A percentile compares a stretch with the other conserved stretches of the same genome.
Evolutionary conservation across 805 yeast genomes (phyloP).

Genomic region (Metschnikowia hibisci): DNA sequence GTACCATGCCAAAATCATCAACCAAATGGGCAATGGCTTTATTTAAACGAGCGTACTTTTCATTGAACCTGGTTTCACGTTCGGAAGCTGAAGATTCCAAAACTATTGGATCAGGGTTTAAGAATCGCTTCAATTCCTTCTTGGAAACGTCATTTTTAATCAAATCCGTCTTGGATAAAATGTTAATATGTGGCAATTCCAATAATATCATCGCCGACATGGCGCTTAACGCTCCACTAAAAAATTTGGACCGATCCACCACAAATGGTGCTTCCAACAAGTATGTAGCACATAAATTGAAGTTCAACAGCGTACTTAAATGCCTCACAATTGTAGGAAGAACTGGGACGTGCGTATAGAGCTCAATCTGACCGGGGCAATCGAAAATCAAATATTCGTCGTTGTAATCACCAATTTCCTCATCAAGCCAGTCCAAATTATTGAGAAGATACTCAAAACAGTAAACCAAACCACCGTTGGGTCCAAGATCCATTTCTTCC

Average conservation of each 20-base stretch:
- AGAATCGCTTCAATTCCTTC: constrained; percentile 73
- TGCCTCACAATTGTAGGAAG: constrained; percentile 87
- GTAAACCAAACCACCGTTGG: constrained; percentile 90
- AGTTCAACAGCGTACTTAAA: constrained; percentile 71
- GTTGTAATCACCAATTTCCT: constrained; percentile 91
- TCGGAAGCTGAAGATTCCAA: constrained; percentile 30
- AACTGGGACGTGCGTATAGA: constrained; percentile 91
- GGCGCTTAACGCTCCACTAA: constrained; percentile 92
- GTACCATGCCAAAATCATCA: constrained; percentile 99
- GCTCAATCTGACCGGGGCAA: constrained; percentile 96
- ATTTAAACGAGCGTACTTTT: constrained; percentile 67
- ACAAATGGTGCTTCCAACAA: constrained; percentile 92
- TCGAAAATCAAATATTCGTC: constrained; percentile 94
- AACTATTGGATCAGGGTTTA: constrained; percentile 88
- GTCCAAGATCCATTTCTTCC: constrained; percentile 92
- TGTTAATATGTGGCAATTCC: constrained; percentile 92
- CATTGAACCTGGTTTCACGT: constrained; percentile 29
- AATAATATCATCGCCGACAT: constrained; percentile 97
- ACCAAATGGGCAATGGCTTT: constrained; percentile 82
- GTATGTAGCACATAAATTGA: constrained; percentile 89
- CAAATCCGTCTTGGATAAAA: constrained; percentile 82
- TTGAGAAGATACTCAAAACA: constrained; percentile 89
- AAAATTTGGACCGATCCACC: constrained; percentile 84
- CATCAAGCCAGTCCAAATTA: constrained; percentile 95
- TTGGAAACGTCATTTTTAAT: constrained; percentile 74